Conservation (phyloP, 2,329 filamentous ascomycete genomes). For the Ceratocystis eucalypticola region DNA sequence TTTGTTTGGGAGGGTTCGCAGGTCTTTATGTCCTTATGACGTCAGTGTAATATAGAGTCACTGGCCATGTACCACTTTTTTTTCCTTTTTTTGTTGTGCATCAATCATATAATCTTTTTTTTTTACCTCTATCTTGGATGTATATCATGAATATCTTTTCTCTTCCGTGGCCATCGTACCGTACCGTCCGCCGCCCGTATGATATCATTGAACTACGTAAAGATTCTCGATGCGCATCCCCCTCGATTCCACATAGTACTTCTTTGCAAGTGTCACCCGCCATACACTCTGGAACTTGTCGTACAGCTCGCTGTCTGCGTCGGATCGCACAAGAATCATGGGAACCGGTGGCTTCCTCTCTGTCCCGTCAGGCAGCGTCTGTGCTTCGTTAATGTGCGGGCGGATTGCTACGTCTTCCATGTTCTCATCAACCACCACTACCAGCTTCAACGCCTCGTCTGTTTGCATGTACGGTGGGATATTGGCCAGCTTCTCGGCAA, state of each 20-base stretch:
- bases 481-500: conserved; percentile 67
- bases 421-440: conserved; percentile 52
- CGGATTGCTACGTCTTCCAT: conserved; percentile 29
- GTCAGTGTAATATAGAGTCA: conserved; percentile 6
- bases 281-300: conserved; percentile 47
- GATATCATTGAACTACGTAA: conserved; percentile 34
- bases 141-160: neutral
- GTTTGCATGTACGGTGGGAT: conserved; percentile 62
- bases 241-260: conserved; percentile 70
- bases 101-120: neutral
- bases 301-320: conserved; percentile 48
- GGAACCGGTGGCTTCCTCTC: conserved; percentile 58
- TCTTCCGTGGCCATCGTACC: neutral
- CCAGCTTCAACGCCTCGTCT: conserved; percentile 55
- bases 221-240: conserved; percentile 62
- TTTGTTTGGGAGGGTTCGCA: neutral
- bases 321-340: conserved; percentile 68
- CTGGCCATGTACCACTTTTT: neutral
- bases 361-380: conserved; percentile 57
- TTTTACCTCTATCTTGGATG: neutral
- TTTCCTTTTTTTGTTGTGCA: neutral
- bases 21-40: neutral
- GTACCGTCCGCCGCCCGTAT: neutral
- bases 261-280: conserved; percentile 59
- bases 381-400: conserved; percentile 63